Conservation (phyloP, 345 rosid species). For the Bruguiera gymnorhiza region DNA sequence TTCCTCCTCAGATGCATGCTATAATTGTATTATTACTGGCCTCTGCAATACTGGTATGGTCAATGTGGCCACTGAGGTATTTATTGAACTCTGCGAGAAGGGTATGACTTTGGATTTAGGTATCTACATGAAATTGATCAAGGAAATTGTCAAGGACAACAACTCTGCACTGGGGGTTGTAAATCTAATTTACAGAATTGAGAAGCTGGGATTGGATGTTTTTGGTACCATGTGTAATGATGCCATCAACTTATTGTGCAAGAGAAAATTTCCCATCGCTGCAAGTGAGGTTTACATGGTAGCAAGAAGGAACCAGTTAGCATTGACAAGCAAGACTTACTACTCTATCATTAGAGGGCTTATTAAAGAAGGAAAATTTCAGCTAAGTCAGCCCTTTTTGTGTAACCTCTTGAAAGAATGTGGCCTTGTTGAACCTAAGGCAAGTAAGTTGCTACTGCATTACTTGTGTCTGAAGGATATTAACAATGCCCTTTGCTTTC, state of each 20-base stretch:
- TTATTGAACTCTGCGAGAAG: slow-evolving; percentile 51
- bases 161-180: slow-evolving; percentile 46
- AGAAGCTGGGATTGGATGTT: slow-evolving; percentile 32
- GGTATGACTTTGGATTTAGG: slow-evolving; percentile 41
- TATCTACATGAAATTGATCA: slow-evolving; percentile 39
- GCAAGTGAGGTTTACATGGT: slow-evolving; percentile 45
- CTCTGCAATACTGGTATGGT: slow-evolving; percentile 61
- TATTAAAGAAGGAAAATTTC: slow-evolving; percentile 21
- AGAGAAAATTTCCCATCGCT: slow-evolving; percentile 39
- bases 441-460: slow-evolving; percentile 35
- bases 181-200: slow-evolving; percentile 40
- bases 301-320: slow-evolving; percentile 43
- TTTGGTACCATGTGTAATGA: slow-evolving; percentile 39
- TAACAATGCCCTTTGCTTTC: slow-evolving; percentile 30
- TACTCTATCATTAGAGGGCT: slow-evolving; percentile 36
- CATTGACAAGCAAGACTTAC: slow-evolving; percentile 40
- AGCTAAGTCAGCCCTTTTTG: slow-evolving; percentile 37
- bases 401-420: slow-evolving; percentile 40
- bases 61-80: slow-evolving; percentile 54
- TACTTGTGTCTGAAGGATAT: slow-evolving; percentile 47
- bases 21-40: slow-evolving; percentile 53
- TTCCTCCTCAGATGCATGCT: slow-evolving; percentile 55
- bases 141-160: slow-evolving; percentile 35
- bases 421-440: slow-evolving; percentile 43
- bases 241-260: slow-evolving; percentile 55